Conservation (phyloP, 164 flowering plant genomes). For the Annona cherimola region DNA sequence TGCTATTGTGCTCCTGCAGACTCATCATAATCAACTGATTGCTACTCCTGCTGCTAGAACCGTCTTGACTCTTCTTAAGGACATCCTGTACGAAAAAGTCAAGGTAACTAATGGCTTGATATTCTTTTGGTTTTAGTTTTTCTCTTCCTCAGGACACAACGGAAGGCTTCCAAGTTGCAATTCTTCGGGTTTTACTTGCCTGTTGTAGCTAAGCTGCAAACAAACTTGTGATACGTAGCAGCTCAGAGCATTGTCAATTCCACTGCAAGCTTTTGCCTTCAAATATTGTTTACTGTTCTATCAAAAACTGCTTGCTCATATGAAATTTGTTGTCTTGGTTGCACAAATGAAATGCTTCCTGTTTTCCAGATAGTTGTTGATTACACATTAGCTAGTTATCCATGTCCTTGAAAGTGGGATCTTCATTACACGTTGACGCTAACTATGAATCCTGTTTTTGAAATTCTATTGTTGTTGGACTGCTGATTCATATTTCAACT, state of each 20-base stretch:
- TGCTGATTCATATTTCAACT: slow-evolving; percentile 7
- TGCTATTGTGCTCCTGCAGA: slow-evolving; percentile 64
- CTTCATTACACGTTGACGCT: too few species aligned
- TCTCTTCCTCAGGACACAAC: background rate
- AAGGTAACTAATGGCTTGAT: slow-evolving; percentile 43
- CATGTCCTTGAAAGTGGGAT: too few species aligned
- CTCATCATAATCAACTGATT: slow-evolving; percentile 73
- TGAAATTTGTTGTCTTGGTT: too few species aligned
- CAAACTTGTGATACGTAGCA: too few species aligned
- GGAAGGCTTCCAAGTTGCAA: background rate
- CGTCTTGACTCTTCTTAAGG: slow-evolving; percentile 55
- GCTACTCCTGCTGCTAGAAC: slow-evolving; percentile 78
- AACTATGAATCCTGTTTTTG: background rate
- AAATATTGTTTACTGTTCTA: too few species aligned
- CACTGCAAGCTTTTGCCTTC: background rate
- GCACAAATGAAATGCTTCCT: too few species aligned
- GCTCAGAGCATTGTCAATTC: too few species aligned
- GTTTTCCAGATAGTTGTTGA: too few species aligned
- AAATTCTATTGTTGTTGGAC: background rate
- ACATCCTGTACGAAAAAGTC: slow-evolving; percentile 57
- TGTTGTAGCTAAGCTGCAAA: background rate
- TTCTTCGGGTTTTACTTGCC: background rate
- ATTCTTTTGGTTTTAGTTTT: background rate
- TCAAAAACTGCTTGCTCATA: too few species aligned
- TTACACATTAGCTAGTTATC: too few species aligned